phyloP scores from a whole-genome alignment of 306 rosid genomes.

The Vicia sativa region DNA sequence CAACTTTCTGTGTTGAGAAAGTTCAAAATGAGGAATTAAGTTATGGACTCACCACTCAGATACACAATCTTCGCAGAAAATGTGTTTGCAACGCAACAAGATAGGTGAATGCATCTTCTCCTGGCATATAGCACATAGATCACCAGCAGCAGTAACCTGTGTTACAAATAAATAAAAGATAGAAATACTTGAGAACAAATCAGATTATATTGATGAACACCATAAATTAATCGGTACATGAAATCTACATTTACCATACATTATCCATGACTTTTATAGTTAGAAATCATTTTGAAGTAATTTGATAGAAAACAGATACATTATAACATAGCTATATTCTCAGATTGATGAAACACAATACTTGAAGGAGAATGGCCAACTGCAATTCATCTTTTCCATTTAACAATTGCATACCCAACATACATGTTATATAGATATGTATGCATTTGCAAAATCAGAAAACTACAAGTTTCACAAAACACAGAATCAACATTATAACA shows the following conservation, averaged over 20 bases:
- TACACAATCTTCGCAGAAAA: conserved; percentile 93
- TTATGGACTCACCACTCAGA: conserved; percentile 79
- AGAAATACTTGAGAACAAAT: conserved; percentile 5
- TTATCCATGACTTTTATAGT: neutral
- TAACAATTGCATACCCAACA: neutral
- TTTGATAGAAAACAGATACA: conserved; percentile 2
- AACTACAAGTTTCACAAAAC: neutral
- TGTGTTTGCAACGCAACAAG: conserved; percentile 81
- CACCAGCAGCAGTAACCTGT: conserved; percentile 83
- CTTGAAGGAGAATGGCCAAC: conserved; percentile 18
- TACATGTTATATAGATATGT: conserved; percentile 5
- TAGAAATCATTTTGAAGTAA: conserved; percentile 10
- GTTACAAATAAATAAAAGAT: conserved; percentile 14
- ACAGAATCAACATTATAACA: conserved; percentile 22
- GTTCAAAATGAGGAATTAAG: conserved; percentile 23
- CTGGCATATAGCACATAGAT: conserved; percentile 95
- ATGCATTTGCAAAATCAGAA: conserved; percentile 2
- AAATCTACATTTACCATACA: neutral
- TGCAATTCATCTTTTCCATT: neutral
- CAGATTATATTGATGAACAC: neutral
- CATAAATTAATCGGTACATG: neutral
- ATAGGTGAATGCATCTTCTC: conserved; percentile 92
- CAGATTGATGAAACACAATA: conserved; percentile 3
- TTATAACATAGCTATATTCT: conserved; percentile 5
- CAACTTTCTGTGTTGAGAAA: conserved; percentile 8